Conservation (phyloP, 2,329 filamentous ascomycete genomes). For the Fonsecaea pugnacius region DNA sequence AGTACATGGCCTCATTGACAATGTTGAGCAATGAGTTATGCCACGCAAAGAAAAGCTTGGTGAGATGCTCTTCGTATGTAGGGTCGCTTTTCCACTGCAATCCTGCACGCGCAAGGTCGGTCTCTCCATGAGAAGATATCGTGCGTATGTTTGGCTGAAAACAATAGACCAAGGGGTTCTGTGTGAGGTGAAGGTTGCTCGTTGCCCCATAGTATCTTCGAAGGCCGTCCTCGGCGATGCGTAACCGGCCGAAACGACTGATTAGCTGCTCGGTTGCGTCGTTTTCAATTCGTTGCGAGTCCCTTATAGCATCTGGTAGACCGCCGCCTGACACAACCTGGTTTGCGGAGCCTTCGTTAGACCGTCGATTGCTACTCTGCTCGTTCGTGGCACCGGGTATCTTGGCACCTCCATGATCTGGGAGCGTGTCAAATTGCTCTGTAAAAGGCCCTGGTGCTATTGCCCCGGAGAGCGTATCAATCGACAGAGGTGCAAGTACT, state of each 20-base stretch:
- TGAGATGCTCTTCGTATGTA: conserved; percentile 51
- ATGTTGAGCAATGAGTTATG: conserved; percentile 54
- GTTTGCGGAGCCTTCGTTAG: not conserved
- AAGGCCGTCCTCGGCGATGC: conserved; percentile 50
- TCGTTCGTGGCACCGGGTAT: not conserved
- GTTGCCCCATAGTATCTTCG: conserved; percentile 52
- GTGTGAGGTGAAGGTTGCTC: conserved; percentile 50
- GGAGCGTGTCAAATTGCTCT: not conserved
- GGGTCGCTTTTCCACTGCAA: conserved; percentile 48
- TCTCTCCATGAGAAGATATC: conserved; percentile 44
- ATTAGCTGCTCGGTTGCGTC: conserved; percentile 52
- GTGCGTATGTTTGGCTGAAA: conserved; percentile 34
- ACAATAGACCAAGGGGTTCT: conserved; percentile 44
- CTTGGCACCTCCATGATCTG: not conserved
- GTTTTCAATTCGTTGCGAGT: conserved; percentile 28
- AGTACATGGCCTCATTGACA: conserved; percentile 50
- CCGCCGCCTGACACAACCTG: not conserved
- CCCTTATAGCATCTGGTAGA: not conserved
- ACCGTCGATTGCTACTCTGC: not conserved
- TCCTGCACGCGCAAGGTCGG: conserved; percentile 48
- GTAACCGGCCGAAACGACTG: conserved; percentile 50
- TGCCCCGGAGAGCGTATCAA: not conserved
- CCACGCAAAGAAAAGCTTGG: conserved; percentile 55
- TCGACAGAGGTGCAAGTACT: conserved; percentile 9
- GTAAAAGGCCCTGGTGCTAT: not conserved